phyloP scores from a whole-genome alignment of 2,329 filamentous ascomycete genomes.

The Knoxdaviesia proteae region DNA sequence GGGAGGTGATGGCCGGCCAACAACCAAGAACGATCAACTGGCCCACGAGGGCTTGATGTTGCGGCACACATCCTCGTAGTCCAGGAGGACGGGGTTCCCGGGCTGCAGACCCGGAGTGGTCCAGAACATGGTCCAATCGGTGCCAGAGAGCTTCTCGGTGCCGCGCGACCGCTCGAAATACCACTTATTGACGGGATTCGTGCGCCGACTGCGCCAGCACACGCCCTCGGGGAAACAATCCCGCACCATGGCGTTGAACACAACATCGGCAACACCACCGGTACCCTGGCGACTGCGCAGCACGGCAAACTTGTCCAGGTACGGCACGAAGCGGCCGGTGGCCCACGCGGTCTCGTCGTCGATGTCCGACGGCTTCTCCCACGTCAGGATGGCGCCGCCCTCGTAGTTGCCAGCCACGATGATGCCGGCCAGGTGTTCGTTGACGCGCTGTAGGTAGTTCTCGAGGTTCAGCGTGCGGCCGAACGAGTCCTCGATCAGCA shows the following conservation, averaged over 20 bases:
- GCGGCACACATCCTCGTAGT: conserved; percentile 60
- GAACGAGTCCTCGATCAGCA: conserved; percentile 90
- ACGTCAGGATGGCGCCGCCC: conserved; percentile 83
- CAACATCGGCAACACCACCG: conserved; percentile 81
- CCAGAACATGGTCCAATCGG: conserved; percentile 98
- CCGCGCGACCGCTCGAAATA: conserved; percentile 85
- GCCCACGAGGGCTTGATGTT: conserved; percentile 42
- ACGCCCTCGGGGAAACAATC: conserved; percentile 75
- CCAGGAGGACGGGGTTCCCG: conserved; percentile 31
- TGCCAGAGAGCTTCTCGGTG: conserved; percentile 60
- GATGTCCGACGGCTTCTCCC: conserved; percentile 55
- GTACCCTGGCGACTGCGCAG: conserved; percentile 73
- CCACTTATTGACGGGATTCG: conserved; percentile 98
- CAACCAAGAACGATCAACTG: no score
- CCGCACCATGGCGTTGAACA: conserved; percentile 89
- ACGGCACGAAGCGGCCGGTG: conserved; percentile 56
- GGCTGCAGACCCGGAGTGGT: conserved; percentile 49
- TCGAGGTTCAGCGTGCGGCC: conserved; percentile 62
- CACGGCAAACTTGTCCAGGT: conserved; percentile 94
- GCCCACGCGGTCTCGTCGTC: conserved; percentile 30
- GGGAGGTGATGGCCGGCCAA: no score
- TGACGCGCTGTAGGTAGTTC: conserved; percentile 65
- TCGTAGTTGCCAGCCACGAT: conserved; percentile 96
- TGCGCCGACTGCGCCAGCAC: conserved; percentile 74
- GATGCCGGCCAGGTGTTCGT: conserved; percentile 64